Evolutionary conservation across 257 asterid genomes (phyloP), one percentile per base, ranked within the genome.

Genomic region (Handroanthus guayacan): DNA sequence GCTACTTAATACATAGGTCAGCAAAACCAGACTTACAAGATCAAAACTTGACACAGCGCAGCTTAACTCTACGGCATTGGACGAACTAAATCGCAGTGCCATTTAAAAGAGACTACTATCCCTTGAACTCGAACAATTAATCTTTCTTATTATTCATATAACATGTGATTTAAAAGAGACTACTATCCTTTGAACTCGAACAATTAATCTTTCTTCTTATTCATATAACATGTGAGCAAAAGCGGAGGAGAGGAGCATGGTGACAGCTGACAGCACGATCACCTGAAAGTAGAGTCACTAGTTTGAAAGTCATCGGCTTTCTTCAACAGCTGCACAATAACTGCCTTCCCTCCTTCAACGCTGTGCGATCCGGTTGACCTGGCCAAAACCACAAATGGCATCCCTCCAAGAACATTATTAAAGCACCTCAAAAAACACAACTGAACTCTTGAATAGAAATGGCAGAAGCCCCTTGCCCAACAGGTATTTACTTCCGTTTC

Each of bases 1-100:
- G 57, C 39, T 34, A 51, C 50, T 69, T 63, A 52, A 34, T 13
- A 69, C 65, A 71, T 37, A 56, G 43, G 43, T 47, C 48, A 45
- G 55, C 50, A 8, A 4, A 69, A 51, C 17, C 62, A 66, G 39
- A 66, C 13, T 11, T 18, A 18, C 69, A 39, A 38, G 58, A 65
- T 9, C 3, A 20, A 4, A 3, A 43, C 44, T 41, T 44, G 9
- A 16, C 16, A 13, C 68, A 52, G 18, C 58, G n/a, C n/a, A n/a
- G n/a, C 4, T 18, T 17, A 20, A 57, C 63, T 57, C 63, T 20
- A 20, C 8, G 25, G 5, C 50, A 31, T 41, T 41, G 7, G 45
- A 6, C 1, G 45, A 41, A 41, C 45, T 41, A 41, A 41, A 41
- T 8, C 8, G 45, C 8, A 8, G 4, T 41, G 45, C 45, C 45